Evolutionary conservation across 2,329 filamentous ascomycete species (phyloP).

Genomic region (Cadophora sp.): DNA sequence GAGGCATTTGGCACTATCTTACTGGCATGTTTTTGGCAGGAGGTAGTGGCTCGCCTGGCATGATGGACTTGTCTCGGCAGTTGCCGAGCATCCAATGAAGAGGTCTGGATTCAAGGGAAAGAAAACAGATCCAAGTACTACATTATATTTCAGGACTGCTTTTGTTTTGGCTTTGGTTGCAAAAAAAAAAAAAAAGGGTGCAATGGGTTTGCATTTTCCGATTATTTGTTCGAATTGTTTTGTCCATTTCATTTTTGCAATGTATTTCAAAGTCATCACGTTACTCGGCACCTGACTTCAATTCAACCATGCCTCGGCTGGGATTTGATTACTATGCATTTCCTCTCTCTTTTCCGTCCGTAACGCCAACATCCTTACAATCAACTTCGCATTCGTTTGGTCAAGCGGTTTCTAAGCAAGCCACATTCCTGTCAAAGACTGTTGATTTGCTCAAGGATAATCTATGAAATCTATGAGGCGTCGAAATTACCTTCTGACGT

Average conservation of each 20-base stretch:
- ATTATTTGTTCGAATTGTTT: too few relatives aligned
- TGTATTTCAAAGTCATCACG: neutral
- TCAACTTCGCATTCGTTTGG: neutral
- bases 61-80: constrained; percentile 1
- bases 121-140: neutral
- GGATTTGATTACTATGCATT: constrained; percentile 7
- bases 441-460: neutral
- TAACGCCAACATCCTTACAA: neutral
- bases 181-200: too few relatives aligned
- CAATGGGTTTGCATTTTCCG: too few relatives aligned
- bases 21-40: constrained; percentile 19
- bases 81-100: constrained; percentile 12
- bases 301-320: neutral
- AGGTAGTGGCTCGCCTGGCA: constrained; percentile 5
- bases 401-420: neutral
- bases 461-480: neutral
- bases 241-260: too few relatives aligned
- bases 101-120: neutral
- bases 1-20: constrained; percentile 30
- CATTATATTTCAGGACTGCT: too few relatives aligned
- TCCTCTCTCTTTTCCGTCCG: neutral
- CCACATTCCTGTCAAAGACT: neutral
- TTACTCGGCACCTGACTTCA: neutral
- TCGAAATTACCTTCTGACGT: constrained; percentile 4
- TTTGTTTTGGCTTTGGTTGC: too few relatives aligned